Evolutionary conservation across 139 green algal genomes (phyloP), one percentile per base, ranked within the genome.

Genomic region (Zygnema cylindricum): DNA sequence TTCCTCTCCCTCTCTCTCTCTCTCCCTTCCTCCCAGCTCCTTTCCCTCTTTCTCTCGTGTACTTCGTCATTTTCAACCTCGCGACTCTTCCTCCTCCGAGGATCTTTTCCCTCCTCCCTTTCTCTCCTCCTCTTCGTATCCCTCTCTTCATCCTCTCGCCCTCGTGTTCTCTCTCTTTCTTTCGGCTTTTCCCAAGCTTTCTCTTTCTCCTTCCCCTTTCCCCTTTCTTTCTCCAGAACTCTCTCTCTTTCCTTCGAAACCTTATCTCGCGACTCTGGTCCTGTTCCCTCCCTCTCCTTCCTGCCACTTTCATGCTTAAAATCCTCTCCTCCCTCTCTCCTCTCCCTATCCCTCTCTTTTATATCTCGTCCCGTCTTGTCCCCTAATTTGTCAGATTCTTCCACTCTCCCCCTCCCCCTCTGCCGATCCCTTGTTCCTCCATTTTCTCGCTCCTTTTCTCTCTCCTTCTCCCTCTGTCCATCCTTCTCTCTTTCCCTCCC

Each of bases 71-170:
- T 1, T 55, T 35, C 76, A n/a, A n/a, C n/a, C 71, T 55, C 76
- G 69, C 25, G 1, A 71, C 76, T 55, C 22, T 35, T 3, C 81
- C 2, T 21, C 86, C 30, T 86, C 81, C 2, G 11, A 21, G n/a
- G 39, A 49, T 54, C 81, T 78, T 38, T 82, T 7, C 30, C 2
- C n/a, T 85, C 75, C 38, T 22, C 36, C n/a, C 0, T 88, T 25
- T 36, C 36, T 85, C 73, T 11, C 82, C 75, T 85, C 82, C 69
- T 54, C 82, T 84, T 54, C 69, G 69, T 36, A 35, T 49, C 55
- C 40, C 33, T 85, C 76, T 85, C 77, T n/a, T 75, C 73, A 25
- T 89, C 76, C 33, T 89, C 71, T 71, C 49, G 11, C 11, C 42
- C 36, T 77, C 23, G n/a, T 38, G 2, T 25, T 76, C 30, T 86